These are phyloP conservation scores for Lepidium africanum DNA, from an alignment of 345 rosid species.

Conservation along the genomic window DNA sequence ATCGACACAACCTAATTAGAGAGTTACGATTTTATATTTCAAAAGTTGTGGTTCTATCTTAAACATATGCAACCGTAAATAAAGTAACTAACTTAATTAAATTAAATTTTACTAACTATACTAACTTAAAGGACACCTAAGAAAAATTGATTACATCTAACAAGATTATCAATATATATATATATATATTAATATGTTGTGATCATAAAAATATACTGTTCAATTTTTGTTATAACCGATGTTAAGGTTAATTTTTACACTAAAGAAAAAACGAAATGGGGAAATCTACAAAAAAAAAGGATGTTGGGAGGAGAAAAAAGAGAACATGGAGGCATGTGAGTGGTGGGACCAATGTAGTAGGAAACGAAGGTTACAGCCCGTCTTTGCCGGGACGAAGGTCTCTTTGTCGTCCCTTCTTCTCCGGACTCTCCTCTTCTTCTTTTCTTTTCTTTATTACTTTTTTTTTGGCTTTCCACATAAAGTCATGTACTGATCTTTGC, in stretches of 20 bases:
- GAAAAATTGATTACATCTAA: too few species aligned
- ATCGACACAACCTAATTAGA: too few species aligned
- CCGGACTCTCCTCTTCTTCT: slow-evolving; percentile 18
- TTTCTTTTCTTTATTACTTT: neutral
- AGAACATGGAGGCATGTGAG: slow-evolving; percentile 74
- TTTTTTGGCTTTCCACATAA: neutral
- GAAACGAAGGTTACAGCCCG: slow-evolving; percentile 53
- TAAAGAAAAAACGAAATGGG: neutral
- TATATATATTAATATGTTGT: too few species aligned
- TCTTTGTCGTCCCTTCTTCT: slow-evolving; percentile 37
- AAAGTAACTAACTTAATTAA: too few species aligned
- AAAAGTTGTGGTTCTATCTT: too few species aligned
- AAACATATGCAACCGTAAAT: too few species aligned
- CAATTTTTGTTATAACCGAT: neutral
- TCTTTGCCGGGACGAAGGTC: slow-evolving; percentile 64
- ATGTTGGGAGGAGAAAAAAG: neutral
- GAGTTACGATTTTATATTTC: too few species aligned
- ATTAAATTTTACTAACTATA: too few species aligned
- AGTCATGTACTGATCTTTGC: neutral
- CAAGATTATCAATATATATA: too few species aligned
- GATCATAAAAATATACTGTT: neutral
- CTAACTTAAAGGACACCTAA: too few species aligned
- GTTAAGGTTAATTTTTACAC: neutral
- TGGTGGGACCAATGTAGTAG: slow-evolving; percentile 36
- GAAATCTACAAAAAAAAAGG: neutral